A percentile compares a stretch with the other conserved stretches of the same genome.
Evolutionary conservation across 1,284 basidiomycete species (phyloP).

Genomic region (Phylloporus sp.): DNA sequence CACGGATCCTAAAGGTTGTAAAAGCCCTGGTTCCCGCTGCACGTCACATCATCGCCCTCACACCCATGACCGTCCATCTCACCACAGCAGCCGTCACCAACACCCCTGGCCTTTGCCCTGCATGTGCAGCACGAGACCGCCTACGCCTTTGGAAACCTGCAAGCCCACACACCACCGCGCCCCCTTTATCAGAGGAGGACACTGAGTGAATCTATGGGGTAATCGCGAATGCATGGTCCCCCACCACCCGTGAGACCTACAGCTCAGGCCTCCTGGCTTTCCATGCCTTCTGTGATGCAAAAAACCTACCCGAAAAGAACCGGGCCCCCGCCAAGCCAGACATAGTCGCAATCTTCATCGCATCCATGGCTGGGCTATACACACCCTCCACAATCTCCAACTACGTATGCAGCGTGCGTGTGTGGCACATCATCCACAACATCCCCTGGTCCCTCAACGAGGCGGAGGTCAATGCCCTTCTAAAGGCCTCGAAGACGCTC

Average conservation of each 20-base stretch:
- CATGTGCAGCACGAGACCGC: background rate
- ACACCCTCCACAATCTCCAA: background rate
- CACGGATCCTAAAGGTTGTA: too few species aligned
- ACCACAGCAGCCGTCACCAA: too few species aligned
- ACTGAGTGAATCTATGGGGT: background rate
- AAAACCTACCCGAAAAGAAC: background rate
- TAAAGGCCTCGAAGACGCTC: background rate
- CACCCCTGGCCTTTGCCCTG: conserved; percentile 14
- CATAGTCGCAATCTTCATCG: background rate
- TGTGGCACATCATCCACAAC: conserved; percentile 2
- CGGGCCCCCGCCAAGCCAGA: accelerated
- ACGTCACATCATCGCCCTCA: too few species aligned
- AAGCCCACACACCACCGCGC: background rate
- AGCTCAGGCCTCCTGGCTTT: background rate
- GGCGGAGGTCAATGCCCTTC: accelerated
- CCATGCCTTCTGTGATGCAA: conserved; percentile 5
- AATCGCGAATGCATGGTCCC: background rate
- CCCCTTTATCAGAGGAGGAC: too few species aligned
- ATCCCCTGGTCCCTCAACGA: background rate
- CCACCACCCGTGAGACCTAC: background rate
- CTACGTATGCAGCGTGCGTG: background rate
- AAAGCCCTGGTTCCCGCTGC: too few species aligned
- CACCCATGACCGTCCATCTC: too few species aligned
- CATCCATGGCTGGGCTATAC: background rate
- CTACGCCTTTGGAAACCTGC: background rate